Percentiles rank a stretch among this genome's conserved stretches.
Evolutionary conservation across 2,329 filamentous ascomycete species (phyloP).

Genomic region (Stagonosporopsis cucurbitacearum): DNA sequence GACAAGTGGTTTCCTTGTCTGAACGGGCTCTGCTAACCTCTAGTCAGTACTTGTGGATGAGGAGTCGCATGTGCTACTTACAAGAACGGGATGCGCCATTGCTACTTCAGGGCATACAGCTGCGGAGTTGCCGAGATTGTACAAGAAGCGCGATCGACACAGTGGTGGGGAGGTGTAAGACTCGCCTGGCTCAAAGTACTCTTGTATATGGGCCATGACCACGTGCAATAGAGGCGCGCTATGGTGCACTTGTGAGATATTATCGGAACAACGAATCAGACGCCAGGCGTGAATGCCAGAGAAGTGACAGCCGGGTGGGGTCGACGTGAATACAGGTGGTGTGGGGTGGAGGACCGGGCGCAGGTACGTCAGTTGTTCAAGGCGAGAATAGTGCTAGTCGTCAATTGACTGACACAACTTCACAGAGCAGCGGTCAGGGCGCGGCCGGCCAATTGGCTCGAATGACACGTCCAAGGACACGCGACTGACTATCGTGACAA

Average conservation of each 20-base stretch:
- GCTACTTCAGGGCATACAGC: not conserved
- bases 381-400: conserved; percentile 25
- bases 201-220: conserved; percentile 27
- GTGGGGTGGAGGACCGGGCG: conserved; percentile 20
- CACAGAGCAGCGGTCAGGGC: conserved; percentile 32
- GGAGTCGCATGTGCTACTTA: conserved; percentile 8
- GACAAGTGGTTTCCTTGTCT: conserved; percentile 9
- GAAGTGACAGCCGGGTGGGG: conserved; percentile 13
- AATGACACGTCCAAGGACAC: conserved; percentile 1
- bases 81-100: conserved; percentile 28
- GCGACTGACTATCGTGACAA: not conserved
- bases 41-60: conserved; percentile 2
- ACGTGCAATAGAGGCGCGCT: conserved; percentile 7
- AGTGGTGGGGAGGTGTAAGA: conserved; percentile 11
- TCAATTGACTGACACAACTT: conserved; percentile 29
- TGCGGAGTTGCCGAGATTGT: conserved; percentile 3
- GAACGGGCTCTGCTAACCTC: conserved; percentile 18
- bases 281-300: conserved; percentile 2
- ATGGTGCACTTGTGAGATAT: conserved; percentile 2
- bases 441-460: conserved; percentile 7
- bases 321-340: conserved; percentile 28
- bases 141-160: conserved; percentile 7
- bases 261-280: conserved; percentile 6
- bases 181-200: conserved; percentile 5
- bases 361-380: conserved; percentile 29